phyloP scores from a whole-genome alignment of 805 yeast genomes.

The Kregervanrija delftensis region DNA sequence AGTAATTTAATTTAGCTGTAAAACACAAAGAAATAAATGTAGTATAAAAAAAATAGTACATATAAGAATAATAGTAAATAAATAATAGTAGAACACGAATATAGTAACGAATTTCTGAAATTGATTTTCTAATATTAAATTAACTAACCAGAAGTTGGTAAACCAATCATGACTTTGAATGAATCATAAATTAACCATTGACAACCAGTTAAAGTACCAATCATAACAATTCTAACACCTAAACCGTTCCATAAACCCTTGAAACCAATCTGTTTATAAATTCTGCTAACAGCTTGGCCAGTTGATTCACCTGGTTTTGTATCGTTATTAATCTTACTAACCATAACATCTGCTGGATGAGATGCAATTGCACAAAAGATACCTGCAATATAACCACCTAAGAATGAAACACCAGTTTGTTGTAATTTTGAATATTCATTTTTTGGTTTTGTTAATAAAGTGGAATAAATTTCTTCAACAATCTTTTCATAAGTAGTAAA shows the following conservation, averaged over 20 bases:
- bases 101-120: too few relatives aligned
- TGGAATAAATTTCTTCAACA: conserved; percentile 70
- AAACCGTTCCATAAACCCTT: conserved; percentile 92
- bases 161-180: conserved; percentile 88
- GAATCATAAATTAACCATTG: conserved; percentile 97
- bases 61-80: too few relatives aligned
- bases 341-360: conserved; percentile 99
- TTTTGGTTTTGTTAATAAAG: conserved; percentile 61
- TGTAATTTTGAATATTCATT: conserved; percentile 61
- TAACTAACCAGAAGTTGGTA: conserved; percentile 79
- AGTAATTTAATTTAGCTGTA: too few relatives aligned
- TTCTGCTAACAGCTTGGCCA: conserved; percentile 62
- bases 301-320: conserved; percentile 57
- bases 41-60: too few relatives aligned
- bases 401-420: conserved; percentile 92
- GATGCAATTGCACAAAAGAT: conserved; percentile 92
- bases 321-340: conserved; percentile 80
- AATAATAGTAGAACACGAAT: too few relatives aligned
- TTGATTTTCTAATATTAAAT: not conserved
- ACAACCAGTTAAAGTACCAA: conserved; percentile 94
- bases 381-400: conserved; percentile 97
- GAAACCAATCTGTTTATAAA: conserved; percentile 81
- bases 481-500: conserved; percentile 92
- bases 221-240: conserved; percentile 90
- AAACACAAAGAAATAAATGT: too few relatives aligned